These are phyloP conservation scores for Thraustotheca clavata DNA, from an alignment of 352 stramenopile genomes.

Conservation along the genomic window DNA sequence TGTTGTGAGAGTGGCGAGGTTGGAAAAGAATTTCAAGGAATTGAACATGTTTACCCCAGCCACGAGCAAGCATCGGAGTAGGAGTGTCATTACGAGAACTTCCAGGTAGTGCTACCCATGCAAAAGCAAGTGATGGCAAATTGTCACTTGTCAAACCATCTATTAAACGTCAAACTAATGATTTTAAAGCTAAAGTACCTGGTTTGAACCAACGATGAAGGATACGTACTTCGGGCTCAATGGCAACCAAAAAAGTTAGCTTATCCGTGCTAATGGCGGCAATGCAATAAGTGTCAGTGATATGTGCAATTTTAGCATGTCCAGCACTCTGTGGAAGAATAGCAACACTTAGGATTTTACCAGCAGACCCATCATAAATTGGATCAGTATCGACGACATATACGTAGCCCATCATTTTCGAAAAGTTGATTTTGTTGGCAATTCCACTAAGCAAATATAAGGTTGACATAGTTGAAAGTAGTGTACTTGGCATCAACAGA, in stretches of 20 bases:
- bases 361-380: conserved; percentile 91
- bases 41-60: conserved; percentile 91
- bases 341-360: conserved; percentile 77
- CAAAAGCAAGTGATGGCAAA: conserved; percentile 92
- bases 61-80: conserved; percentile 87
- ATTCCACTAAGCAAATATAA: conserved; percentile 45
- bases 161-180: conserved; percentile 1
- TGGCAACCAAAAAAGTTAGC: conserved; percentile 93
- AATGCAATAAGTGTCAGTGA: conserved; percentile 80
- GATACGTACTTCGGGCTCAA: conserved; percentile 92
- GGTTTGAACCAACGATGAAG: conserved; percentile 86
- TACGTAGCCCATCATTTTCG: conserved; percentile 91
- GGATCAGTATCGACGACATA: conserved; percentile 93
- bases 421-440: conserved; percentile 93
- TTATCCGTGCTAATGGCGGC: conserved; percentile 82
- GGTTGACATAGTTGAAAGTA: neutral
- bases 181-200: conserved; percentile 21
- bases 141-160: conserved; percentile 19
- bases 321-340: conserved; percentile 67
- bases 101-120: conserved; percentile 85
- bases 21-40: conserved; percentile 86
- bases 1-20: conserved; percentile 58
- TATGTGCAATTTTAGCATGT: conserved; percentile 77
- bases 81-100: conserved; percentile 54
- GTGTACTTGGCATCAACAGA: conserved; percentile 74